Evolutionary conservation across 441 rosid species (phyloP).

Genomic region (Croton setiger): DNA sequence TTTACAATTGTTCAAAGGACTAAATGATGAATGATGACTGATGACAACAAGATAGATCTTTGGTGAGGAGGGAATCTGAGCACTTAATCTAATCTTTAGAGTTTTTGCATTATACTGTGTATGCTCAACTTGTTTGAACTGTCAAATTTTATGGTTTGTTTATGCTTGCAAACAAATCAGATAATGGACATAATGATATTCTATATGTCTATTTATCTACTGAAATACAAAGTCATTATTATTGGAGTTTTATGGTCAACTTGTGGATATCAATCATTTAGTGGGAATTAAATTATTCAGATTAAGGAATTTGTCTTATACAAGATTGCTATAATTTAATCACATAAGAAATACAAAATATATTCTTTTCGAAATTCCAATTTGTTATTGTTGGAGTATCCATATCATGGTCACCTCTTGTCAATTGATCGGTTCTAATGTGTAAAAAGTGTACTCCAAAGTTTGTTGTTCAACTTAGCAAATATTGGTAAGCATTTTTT

Average conservation of each 20-base stretch:
- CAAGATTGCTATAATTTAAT: slow-evolving; percentile 6
- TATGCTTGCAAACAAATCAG: slow-evolving; percentile 9
- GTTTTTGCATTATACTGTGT: neutral
- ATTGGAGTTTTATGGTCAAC: neutral
- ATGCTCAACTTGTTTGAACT: neutral
- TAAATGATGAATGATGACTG: neutral
- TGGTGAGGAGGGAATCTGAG: too few species aligned
- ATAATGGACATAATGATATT: neutral
- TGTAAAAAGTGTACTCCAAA: neutral
- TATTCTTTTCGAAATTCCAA: neutral
- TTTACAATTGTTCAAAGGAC: neutral
- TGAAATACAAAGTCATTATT: neutral
- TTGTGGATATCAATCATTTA: neutral
- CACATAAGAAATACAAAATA: neutral
- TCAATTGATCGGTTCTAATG: neutral
- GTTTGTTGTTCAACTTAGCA: neutral
- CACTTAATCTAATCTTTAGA: neutral
- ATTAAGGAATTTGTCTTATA: neutral
- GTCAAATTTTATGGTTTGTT: neutral
- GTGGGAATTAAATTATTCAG: neutral
- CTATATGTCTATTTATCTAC: too few species aligned
- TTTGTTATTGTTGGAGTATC: neutral
- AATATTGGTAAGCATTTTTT: neutral
- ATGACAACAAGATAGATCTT: slow-evolving; percentile 1
- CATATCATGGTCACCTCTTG: neutral